These are phyloP conservation scores for Coriolopsis trogii DNA, from an alignment of 1,284 basidiomycete genomes.

Conservation along the genomic window DNA sequence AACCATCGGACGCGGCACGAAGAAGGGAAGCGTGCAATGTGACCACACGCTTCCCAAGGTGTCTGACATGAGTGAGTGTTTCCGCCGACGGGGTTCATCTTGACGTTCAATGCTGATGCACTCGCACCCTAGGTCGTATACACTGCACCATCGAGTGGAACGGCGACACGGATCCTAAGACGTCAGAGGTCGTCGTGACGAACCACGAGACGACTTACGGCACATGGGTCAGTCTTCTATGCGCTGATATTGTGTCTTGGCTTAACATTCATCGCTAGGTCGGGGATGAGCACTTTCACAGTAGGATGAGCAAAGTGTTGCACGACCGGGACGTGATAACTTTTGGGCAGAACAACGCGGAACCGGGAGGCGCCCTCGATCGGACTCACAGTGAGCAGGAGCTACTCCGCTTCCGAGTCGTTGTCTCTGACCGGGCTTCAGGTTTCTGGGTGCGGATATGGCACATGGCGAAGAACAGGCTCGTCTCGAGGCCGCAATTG, in stretches of 20 bases:
- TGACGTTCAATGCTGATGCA: not conserved
- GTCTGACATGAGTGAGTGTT: slow-evolving; percentile 3
- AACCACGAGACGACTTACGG: not conserved
- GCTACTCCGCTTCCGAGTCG: not conserved
- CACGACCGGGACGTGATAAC: not conserved
- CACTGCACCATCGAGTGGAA: slow-evolving; percentile 1
- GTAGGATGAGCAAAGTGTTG: not conserved
- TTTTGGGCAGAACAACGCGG: not conserved
- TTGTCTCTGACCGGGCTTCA: not conserved
- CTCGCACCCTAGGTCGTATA: not conserved
- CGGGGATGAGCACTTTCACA: not conserved
- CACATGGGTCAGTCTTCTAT: slow-evolving; percentile 20
- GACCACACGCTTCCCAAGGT: slow-evolving; percentile 2
- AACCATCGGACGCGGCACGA: slow-evolving; percentile 1
- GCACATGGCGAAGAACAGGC: not conserved
- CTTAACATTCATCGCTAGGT: not conserved
- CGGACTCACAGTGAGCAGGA: not conserved
- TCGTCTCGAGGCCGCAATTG: not conserved
- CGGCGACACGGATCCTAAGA: not conserved
- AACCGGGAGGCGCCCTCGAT: not conserved
- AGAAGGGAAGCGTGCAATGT: not conserved
- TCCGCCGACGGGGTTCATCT: not conserved
- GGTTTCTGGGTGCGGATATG: not conserved
- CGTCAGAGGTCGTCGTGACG: not conserved
- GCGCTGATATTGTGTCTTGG: not conserved